Conservation (phyloP, 108 stramenopile genomes). For the Cyclotella kingstonii region DNA sequence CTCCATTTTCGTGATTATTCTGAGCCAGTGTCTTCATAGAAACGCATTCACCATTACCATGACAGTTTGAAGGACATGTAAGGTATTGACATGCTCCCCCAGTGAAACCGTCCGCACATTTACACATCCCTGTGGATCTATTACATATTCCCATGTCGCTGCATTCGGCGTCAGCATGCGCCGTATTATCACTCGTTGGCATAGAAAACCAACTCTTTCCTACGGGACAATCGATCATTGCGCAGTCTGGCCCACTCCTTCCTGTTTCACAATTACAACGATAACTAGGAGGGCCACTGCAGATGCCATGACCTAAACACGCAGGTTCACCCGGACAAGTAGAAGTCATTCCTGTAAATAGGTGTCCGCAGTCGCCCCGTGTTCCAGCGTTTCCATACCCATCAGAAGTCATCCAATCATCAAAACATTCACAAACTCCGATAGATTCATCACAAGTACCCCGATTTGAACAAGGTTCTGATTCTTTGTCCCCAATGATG, state of each 20-base stretch:
- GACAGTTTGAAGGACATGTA: conserved; percentile 52
- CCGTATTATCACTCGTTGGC: conserved; percentile 35
- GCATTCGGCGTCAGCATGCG: conserved; percentile 63
- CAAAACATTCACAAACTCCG: conserved; percentile 50
- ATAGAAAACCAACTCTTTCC: conserved; percentile 54
- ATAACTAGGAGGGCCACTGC: conserved; percentile 53
- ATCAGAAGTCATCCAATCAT: conserved; percentile 60
- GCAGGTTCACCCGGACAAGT: conserved; percentile 38
- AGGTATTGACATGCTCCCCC: conserved; percentile 74
- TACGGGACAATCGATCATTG: conserved; percentile 56
- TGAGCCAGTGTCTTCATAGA: conserved; percentile 58
- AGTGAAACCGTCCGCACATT: conserved; percentile 68
- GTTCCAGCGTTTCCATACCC: conserved; percentile 61
- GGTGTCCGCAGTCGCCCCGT: conserved; percentile 62
- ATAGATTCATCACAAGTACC: conserved; percentile 50
- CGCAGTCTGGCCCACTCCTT: conserved; percentile 76
- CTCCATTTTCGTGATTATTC: conserved; percentile 54
- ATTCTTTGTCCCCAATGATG: conserved; percentile 59
- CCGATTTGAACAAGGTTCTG: conserved; percentile 56
- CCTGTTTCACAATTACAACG: conserved; percentile 64
- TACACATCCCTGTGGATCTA: conserved; percentile 53
- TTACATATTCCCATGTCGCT: conserved; percentile 72
- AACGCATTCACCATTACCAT: conserved; percentile 66
- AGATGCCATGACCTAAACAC: conserved; percentile 56
- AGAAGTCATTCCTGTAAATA: conserved; percentile 18